Base-by-base conservation (phyloP, 2,329 filamentous ascomycete genomes). In the Fusarium euwallaceae region DNA sequence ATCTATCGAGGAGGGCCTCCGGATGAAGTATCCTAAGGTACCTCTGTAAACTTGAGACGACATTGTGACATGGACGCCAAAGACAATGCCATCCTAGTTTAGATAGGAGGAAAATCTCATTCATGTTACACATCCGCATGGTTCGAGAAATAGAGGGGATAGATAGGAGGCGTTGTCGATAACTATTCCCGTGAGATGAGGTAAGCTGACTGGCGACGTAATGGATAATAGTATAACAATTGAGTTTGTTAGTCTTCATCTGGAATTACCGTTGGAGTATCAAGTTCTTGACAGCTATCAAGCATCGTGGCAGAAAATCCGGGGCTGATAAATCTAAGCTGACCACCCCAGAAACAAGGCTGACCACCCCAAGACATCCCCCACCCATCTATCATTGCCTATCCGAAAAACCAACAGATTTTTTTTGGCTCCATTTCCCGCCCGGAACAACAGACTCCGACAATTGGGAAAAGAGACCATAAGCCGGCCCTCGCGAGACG, bases 161-260 rank as follows among this genome's bases (percentile, higher is more conserved):
- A 27, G 16, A 27, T 9, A 27, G 16, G 17, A 53, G 11, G 17
- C 16, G 22, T 51, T 27, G 45, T 27, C 45, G 10, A 32, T 53
- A 29, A 24, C 10, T 12, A 29, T 53, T 53, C 48, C 29, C 3
- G 24, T 53, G 16, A n/a, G 9, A 53, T 53, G 48, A 53, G 24
- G 48, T 53, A 53, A 53, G 48, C 48, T 53, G 48, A 53, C 48
- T 20, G 48, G 48, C 48, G 48, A 53, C 43, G 43, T 48, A 48
- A 48, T 48, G 20, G 43, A 48, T 48, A 48, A 24, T 24, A 12
- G 17, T 10, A n/a, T 32, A 32, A n/a, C 24, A 32, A 53, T 53
- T 53, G 48, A 20, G 48, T 53, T 53, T 32, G n/a, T 27, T 32
- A 53, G 48, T 32, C 10, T 12, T 6, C 27, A 7, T 12, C 16